Evolutionary conservation across 202 grass and related monocot species (phyloP).

Genomic region (Bolboschoenoplectus hybrid): DNA sequence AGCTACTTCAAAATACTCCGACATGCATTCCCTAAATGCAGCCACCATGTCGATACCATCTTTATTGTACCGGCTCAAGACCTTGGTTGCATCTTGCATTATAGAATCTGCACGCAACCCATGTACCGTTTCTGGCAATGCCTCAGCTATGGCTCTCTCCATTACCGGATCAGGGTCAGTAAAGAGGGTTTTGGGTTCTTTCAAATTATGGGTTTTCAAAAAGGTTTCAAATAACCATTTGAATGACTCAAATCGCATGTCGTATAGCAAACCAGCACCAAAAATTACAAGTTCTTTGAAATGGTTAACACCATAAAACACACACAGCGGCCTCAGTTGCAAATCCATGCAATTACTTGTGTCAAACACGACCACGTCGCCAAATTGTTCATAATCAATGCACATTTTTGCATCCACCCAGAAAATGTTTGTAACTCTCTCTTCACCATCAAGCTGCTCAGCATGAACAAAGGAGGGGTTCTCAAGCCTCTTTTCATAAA

Average conservation of each 20-base stretch:
- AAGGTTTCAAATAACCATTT: conserved; percentile 56
- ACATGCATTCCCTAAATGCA: conserved; percentile 40
- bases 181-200: conserved; percentile 49
- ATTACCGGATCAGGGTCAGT: conserved; percentile 41
- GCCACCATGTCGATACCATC: conserved; percentile 21
- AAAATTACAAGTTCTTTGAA: conserved; percentile 39
- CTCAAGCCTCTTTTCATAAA: conserved; percentile 73
- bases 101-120: conserved; percentile 32
- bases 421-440: conserved; percentile 43
- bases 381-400: conserved; percentile 48
- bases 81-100: conserved; percentile 45
- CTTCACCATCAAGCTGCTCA: conserved; percentile 42
- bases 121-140: conserved; percentile 37
- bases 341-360: conserved; percentile 52
- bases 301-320: conserved; percentile 47
- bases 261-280: conserved; percentile 42
- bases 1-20: conserved; percentile 59
- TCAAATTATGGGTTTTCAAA: conserved; percentile 44
- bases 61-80: conserved; percentile 35
- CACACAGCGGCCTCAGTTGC: conserved; percentile 21
- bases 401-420: conserved; percentile 45
- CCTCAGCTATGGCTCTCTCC: conserved; percentile 29
- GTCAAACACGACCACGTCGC: conserved; percentile 42
- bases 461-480: conserved; percentile 54
- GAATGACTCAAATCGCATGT: conserved; percentile 45